Evolutionary conservation across 305 asterid genomes (phyloP).

Genomic region (Euphrasia arctica): DNA sequence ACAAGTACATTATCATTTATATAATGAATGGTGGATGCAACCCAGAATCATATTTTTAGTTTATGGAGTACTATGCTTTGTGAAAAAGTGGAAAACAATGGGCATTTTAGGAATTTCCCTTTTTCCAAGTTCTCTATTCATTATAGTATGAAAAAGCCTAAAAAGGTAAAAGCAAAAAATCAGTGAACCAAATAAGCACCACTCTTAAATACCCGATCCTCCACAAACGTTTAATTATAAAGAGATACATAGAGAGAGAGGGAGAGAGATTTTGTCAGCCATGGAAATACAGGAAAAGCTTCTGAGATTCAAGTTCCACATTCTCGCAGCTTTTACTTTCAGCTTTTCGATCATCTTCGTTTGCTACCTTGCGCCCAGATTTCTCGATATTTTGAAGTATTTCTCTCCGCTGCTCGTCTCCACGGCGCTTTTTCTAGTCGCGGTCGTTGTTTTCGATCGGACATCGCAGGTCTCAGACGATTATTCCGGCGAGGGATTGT

Average conservation of each 20-base stretch:
- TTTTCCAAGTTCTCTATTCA: not conserved
- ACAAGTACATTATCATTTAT: no score
- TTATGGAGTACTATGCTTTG: not conserved
- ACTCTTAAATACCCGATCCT: slow-evolving; percentile 10
- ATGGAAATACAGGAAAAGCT: slow-evolving; percentile 53
- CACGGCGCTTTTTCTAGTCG: slow-evolving; percentile 55
- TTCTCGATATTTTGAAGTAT: slow-evolving; percentile 43
- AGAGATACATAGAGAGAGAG: slow-evolving; percentile 10
- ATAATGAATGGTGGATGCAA: not conserved
- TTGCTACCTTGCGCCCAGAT: slow-evolving; percentile 42
- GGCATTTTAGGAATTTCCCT: slow-evolving; percentile 11
- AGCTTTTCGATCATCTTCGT: slow-evolving; percentile 19
- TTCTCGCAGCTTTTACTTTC: slow-evolving; percentile 26
- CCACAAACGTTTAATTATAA: not conserved
- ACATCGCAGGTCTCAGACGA: slow-evolving; percentile 47
- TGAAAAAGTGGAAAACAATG: not conserved
- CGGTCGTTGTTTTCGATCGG: slow-evolving; percentile 45
- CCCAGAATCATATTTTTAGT: not conserved
- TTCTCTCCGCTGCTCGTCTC: slow-evolving; percentile 71
- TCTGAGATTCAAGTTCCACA: slow-evolving; percentile 47
- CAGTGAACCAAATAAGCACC: slow-evolving; percentile 15
- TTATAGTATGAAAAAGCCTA: not conserved
- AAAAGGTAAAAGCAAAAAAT: not conserved
- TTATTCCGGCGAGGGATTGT: slow-evolving; percentile 47
- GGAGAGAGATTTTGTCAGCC: slow-evolving; percentile 12